Evolutionary conservation across 805 yeast genomes (phyloP), one percentile per base, ranked within the genome.

Genomic region (Ogataea methanolica): DNA sequence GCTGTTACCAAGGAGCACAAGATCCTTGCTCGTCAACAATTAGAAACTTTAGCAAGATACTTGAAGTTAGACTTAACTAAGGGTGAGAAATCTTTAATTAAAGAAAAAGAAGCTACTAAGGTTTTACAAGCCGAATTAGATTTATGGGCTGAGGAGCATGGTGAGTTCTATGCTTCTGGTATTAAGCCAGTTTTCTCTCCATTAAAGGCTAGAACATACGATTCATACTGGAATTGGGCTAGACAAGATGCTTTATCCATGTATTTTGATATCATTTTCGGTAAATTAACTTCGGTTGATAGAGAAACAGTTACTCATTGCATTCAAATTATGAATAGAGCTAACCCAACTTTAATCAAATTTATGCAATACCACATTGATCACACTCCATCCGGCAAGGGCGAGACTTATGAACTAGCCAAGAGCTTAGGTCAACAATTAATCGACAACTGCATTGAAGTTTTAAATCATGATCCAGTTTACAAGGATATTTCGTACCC

Each of bases 221-320:
- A 94, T 71, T 90, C 97, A 21, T 90, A 91, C 71, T 94, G 99
- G 99, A 95, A 95, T 71, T 94, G 99, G 99, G 97, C 98, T 42
- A 88, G 97, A 71, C 99, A 94, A 75, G 96, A 94, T 67, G 87
- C 94, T 51, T 74, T 94, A 59, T 81, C 90, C 43, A 85, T 94
- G 88, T 94, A 88, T 73, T 94, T 80, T 66, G 97, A 94, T 70
- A 90, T 94, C 61, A 90, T 94, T 59, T 95, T 94, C 69, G 99
- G 99, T 68, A 85, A 88, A 55, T 79, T 86, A 54, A 82, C 90
- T 52, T 84, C 88, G 50, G 86, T 94, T 56, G 98, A 94, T 69
- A 83, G 99, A 68, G 97, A 94, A 73, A 90, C 95, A 54, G 96
- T 94, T 52, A 81, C 92, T 55, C 96, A 90, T 67, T 96, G 99